A percentile compares a stretch with the other conserved stretches of the same genome.
Conservation (phyloP, 106 monocot species). For the Allium fistulosum region DNA sequence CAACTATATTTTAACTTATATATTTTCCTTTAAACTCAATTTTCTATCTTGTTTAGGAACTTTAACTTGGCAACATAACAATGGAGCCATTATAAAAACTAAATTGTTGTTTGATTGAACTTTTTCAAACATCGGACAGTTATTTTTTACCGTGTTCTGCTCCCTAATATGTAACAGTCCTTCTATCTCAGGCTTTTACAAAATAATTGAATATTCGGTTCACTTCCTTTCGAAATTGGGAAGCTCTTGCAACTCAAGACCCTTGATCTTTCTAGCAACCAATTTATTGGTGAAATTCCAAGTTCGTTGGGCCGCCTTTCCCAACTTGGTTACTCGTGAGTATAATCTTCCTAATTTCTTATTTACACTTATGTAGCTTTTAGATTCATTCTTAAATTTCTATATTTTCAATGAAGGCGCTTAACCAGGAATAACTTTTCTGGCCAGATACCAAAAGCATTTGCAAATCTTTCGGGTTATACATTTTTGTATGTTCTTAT, state of each 20-base stretch:
- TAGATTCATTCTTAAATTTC: neutral
- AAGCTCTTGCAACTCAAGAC: slow-evolving; percentile 62
- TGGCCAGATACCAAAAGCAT: slow-evolving; percentile 69
- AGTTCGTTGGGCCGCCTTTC: slow-evolving; percentile 59
- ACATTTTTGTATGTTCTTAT: slow-evolving; percentile 70
- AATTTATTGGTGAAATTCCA: slow-evolving; percentile 76
- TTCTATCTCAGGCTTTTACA: slow-evolving; percentile 57
- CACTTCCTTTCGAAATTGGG: slow-evolving; percentile 72
- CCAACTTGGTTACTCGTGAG: slow-evolving; percentile 68
- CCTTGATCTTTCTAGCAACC: slow-evolving; percentile 86
- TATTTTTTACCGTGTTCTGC: no score
- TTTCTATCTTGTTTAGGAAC: no score
- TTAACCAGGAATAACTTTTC: slow-evolving; percentile 83
- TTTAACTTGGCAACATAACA: no score
- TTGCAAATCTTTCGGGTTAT: slow-evolving; percentile 73
- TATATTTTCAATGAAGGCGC: slow-evolving; percentile 33
- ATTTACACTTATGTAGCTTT: neutral
- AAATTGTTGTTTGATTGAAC: no score
- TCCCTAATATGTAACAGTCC: no score
- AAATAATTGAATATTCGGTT: slow-evolving; percentile 71
- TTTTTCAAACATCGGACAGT: no score
- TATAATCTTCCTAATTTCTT: slow-evolving; percentile 1
- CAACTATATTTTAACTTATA: no score
- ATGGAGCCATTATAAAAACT: no score
- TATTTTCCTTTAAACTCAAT: no score